phyloP scores from a whole-genome alignment of 768 basidiomycete genomes.

The Lactifluus rugatus region DNA sequence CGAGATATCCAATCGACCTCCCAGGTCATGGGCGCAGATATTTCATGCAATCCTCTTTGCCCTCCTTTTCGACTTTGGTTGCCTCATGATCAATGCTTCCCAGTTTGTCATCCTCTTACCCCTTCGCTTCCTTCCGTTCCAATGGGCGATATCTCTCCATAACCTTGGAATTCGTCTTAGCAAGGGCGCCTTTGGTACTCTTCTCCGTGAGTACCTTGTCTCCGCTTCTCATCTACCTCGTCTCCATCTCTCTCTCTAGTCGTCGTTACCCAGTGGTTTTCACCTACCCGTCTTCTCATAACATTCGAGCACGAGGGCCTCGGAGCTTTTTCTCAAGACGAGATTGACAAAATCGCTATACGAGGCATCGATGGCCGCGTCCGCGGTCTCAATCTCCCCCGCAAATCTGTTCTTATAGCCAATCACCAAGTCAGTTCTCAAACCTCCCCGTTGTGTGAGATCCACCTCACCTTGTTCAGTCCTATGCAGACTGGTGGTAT shows the following conservation, averaged over 20 bases:
- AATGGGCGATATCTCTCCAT: conserved; percentile 46
- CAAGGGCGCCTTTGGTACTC: conserved; percentile 70
- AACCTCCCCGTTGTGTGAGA: not conserved
- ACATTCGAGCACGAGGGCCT: conserved; percentile 65
- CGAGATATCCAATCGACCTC: conserved; percentile 45
- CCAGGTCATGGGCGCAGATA: conserved; percentile 42
- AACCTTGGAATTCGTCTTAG: conserved; percentile 66
- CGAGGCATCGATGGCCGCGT: conserved; percentile 49
- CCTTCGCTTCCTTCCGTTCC: conserved; percentile 53
- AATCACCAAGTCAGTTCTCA: conserved; percentile 72
- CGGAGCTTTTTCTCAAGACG: conserved; percentile 51
- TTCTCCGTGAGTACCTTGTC: conserved; percentile 46
- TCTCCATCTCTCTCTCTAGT: conserved; percentile 34
- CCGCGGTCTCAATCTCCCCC: conserved; percentile 57
- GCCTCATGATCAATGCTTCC: conserved; percentile 57
- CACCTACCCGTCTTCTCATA: conserved; percentile 60
- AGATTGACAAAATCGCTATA: conserved; percentile 47
- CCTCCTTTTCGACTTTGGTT: conserved; percentile 51
- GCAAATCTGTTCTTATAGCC: conserved; percentile 73
- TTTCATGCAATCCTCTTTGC: conserved; percentile 43
- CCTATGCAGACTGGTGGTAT: conserved; percentile 80
- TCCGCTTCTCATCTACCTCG: not conserved
- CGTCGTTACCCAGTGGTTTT: conserved; percentile 73
- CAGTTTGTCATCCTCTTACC: conserved; percentile 69
- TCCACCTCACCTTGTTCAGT: conserved; percentile 30